Conservation (phyloP, 169 alveolate species). For the Plasmodium ovale region DNA sequence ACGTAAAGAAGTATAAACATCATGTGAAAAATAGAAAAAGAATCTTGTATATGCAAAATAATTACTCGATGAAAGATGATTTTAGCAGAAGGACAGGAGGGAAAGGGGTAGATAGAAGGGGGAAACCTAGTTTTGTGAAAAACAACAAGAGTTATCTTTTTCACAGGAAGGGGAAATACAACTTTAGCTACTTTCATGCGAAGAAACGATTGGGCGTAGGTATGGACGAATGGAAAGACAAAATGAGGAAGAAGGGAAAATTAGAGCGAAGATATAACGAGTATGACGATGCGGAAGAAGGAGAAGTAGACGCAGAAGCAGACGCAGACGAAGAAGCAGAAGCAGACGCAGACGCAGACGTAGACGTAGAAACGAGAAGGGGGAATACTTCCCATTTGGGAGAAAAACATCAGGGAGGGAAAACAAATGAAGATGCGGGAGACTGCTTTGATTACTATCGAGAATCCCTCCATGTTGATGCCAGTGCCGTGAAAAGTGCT, state of each 20-base stretch:
- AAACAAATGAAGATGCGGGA: too few species aligned
- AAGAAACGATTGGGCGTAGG: slow-evolving; percentile 8
- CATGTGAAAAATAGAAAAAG: not conserved
- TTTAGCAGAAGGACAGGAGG: not conserved
- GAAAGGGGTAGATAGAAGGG: not conserved
- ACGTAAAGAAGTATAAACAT: not conserved
- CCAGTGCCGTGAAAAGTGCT: too few species aligned
- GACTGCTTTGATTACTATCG: too few species aligned
- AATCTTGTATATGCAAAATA: not conserved
- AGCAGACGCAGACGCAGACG: not conserved
- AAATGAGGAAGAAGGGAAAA: not conserved
- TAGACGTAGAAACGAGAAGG: not conserved
- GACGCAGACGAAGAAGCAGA: slow-evolving; percentile 15
- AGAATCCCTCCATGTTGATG: too few species aligned
- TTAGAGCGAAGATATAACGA: not conserved
- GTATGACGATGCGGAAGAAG: not conserved
- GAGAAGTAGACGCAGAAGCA: not conserved
- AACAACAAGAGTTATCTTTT: not conserved
- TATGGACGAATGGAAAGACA: not conserved
- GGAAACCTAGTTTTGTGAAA: not conserved
- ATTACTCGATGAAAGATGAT: not conserved
- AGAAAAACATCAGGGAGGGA: not conserved
- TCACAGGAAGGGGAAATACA: slow-evolving; percentile 29
- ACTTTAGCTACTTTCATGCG: slow-evolving; percentile 53
- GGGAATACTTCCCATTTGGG: not conserved